Evolutionary conservation across 1,139 yeast species (phyloP).

Genomic region (Saccharomyces uvarum): DNA sequence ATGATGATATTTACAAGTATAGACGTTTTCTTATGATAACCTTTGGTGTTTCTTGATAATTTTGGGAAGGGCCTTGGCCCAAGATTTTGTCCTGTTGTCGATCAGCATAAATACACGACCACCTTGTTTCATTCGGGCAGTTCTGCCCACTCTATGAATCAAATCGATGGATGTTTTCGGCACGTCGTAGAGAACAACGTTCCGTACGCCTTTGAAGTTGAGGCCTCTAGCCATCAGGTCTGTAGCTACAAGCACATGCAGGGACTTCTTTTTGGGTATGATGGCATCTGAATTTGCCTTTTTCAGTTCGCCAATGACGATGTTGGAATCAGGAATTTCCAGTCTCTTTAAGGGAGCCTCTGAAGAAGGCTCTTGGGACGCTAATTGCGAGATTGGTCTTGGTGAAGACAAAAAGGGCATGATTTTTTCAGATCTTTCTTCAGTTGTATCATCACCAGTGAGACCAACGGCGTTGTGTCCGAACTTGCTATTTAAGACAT

Average conservation of each 20-base stretch:
- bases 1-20: not conserved
- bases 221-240: conserved; percentile 87
- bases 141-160: conserved; percentile 87
- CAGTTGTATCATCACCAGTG: conserved; percentile 55
- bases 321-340: conserved; percentile 25
- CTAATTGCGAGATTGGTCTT: conserved; percentile 27
- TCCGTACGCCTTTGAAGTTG: conserved; percentile 74
- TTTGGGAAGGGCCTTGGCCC: conserved; percentile 79
- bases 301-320: conserved; percentile 11
- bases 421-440: conserved; percentile 50
- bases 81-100: conserved; percentile 54
- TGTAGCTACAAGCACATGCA: conserved; percentile 75
- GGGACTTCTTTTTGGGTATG: conserved; percentile 22
- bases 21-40: conserved; percentile 10
- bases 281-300: conserved; percentile 20
- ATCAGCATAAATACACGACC: conserved; percentile 80
- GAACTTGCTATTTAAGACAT: conserved; percentile 43
- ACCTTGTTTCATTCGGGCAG: conserved; percentile 83
- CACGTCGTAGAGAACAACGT: conserved; percentile 75
- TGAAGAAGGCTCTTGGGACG: conserved; percentile 8
- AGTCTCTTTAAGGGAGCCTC: conserved; percentile 22
- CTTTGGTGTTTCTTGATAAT: conserved; percentile 46
- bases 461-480: conserved; percentile 58
- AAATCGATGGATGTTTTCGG: conserved; percentile 81
- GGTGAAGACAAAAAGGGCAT: conserved; percentile 56